A percentile compares a stretch with the other conserved stretches of the same genome.
Evolutionary conservation across 1,139 yeast genomes (phyloP).

Genomic region (Yamadazyma songkhlaensis): DNA sequence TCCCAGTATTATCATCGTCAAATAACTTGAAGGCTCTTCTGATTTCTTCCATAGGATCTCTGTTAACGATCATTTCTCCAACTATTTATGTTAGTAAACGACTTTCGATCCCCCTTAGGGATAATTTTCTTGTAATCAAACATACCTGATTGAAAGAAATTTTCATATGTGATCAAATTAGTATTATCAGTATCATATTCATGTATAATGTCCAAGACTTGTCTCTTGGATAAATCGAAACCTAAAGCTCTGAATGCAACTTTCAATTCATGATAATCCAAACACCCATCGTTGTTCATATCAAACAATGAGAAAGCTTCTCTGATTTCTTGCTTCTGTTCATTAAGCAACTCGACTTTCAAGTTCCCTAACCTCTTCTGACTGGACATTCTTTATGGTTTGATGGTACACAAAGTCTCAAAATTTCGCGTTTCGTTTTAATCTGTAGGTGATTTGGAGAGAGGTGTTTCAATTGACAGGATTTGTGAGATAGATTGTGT

Average conservation of each 20-base stretch:
- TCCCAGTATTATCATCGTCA: constrained; percentile 87
- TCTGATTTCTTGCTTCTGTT: constrained; percentile 87
- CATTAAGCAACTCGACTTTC: constrained; percentile 72
- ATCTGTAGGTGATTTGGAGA: neutral
- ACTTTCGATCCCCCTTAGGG: no score
- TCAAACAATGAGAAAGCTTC: constrained; percentile 94
- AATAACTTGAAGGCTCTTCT: constrained; percentile 86
- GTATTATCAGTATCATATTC: constrained; percentile 80
- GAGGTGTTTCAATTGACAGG: neutral
- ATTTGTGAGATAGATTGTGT: no score
- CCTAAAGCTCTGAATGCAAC: constrained; percentile 94
- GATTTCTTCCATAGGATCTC: constrained; percentile 94
- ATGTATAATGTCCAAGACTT: constrained; percentile 75
- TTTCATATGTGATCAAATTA: constrained; percentile 72
- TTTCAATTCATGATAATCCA: constrained; percentile 90
- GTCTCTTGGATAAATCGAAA: constrained; percentile 77
- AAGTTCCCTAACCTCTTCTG: constrained; percentile 31
- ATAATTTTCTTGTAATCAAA: no score
- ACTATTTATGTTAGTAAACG: constrained; percentile 45
- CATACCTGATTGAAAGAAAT: constrained; percentile 71
- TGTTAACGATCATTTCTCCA: constrained; percentile 70
- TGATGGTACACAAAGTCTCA: neutral
- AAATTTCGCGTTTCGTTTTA: no score
- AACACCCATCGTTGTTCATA: constrained; percentile 83
- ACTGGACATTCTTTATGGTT: constrained; percentile 2